Conservation (phyloP, 139 green algal genomes). For the Coelastrella sp. region DNA sequence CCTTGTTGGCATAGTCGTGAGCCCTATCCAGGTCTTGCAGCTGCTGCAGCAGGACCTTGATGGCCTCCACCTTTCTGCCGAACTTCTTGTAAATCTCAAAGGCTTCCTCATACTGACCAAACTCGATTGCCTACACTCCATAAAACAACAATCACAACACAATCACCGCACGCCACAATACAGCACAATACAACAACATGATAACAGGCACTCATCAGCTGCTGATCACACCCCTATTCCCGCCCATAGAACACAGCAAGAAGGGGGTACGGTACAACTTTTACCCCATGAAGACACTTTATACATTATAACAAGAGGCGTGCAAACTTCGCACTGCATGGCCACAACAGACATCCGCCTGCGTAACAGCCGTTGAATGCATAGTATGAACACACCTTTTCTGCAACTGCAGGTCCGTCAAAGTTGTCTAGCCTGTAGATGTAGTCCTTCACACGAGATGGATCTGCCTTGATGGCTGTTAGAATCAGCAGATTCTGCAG, state of each 20-base stretch:
- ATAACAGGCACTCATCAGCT: no score
- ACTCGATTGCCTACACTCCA: slow-evolving; percentile 66
- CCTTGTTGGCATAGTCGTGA: slow-evolving; percentile 85
- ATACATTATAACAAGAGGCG: no score
- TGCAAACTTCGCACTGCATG: neutral
- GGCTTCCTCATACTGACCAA: slow-evolving; percentile 95
- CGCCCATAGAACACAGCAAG: no score
- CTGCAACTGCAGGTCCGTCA: slow-evolving; percentile 92
- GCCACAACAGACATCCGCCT: no score
- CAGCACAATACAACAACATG: no score
- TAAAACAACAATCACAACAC: neutral
- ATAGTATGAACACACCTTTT: slow-evolving; percentile 73
- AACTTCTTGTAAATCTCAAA: slow-evolving; percentile 99
- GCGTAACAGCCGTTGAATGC: no score
- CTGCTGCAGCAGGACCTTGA: slow-evolving; percentile 94
- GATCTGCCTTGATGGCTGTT: slow-evolving; percentile 97
- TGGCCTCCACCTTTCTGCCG: slow-evolving; percentile 79
- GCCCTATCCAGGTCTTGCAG: slow-evolving; percentile 88
- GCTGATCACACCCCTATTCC: no score
- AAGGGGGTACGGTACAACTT: no score
- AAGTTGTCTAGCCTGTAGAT: slow-evolving; percentile 99
- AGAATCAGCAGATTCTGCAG: slow-evolving; percentile 99
- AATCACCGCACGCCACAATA: no score
- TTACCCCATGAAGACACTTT: no score
- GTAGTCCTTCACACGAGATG: slow-evolving; percentile 92